Evolutionary conservation across 2,329 filamentous ascomycete genomes (phyloP).

Genomic region (Coniochaeta sp.): DNA sequence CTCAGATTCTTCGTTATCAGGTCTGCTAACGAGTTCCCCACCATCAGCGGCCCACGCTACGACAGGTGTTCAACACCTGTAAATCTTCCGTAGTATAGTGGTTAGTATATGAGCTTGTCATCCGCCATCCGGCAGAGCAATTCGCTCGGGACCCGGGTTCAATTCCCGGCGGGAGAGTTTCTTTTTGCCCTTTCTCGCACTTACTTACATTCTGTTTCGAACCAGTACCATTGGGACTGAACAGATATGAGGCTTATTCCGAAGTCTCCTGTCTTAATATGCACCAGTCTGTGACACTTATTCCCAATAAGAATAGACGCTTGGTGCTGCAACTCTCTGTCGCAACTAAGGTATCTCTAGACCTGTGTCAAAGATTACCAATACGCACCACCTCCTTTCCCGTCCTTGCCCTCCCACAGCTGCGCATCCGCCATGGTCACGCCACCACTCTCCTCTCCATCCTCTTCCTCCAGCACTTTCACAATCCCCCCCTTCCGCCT

Average conservation of each 20-base stretch:
- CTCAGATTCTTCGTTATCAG: not conserved
- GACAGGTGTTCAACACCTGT: slow-evolving; percentile 1
- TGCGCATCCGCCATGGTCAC: slow-evolving; percentile 1
- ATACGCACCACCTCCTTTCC: slow-evolving; percentile 28
- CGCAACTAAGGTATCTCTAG: too few relatives aligned
- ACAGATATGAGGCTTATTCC: too few relatives aligned
- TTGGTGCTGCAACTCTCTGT: too few relatives aligned
- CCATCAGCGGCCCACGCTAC: not conserved
- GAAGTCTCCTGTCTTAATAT: too few relatives aligned
- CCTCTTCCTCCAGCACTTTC: slow-evolving; percentile 32
- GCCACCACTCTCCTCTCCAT: slow-evolving; percentile 23
- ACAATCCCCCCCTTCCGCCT: slow-evolving; percentile 48
- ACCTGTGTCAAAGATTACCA: slow-evolving; percentile 24
- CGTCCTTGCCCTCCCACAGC: slow-evolving; percentile 33
- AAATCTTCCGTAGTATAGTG: slow-evolving; percentile 1
- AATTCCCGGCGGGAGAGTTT: slow-evolving; percentile 1
- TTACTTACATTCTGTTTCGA: too few relatives aligned
- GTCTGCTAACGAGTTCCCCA: not conserved
- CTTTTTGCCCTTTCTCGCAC: not conserved
- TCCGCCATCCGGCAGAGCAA: slow-evolving; percentile 1
- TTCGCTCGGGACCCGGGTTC: slow-evolving; percentile 1
- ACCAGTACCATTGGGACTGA: too few relatives aligned
- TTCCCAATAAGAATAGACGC: too few relatives aligned
- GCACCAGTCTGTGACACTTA: too few relatives aligned
- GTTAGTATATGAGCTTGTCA: slow-evolving; percentile 1